Evolutionary conservation across 257 asterid genomes (phyloP), one percentile per base, ranked within the genome.

Genomic region (Euphrasia confusa): DNA sequence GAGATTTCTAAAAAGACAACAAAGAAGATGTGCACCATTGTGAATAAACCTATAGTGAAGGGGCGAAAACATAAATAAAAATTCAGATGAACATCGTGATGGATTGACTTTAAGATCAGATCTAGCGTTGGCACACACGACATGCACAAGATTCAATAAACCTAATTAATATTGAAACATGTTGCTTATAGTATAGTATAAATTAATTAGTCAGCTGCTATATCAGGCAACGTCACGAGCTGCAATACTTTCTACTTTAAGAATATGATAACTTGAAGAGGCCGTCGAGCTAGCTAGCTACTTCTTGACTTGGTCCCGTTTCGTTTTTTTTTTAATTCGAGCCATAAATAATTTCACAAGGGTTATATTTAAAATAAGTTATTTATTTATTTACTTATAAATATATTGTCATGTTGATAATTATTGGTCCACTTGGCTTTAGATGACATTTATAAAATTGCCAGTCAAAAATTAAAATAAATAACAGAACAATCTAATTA

Each of bases 191-290:
- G 10, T 44, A 44, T 44, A 44, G 11, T 45, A n/a, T n/a, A 45
- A 45, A 45, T 45, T 45, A 11, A 45, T 45, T 45, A n/a, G 52
- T 45, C 52, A 45, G 52, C 52, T 45, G 52, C 52, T 45, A 45
- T 11, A 45, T 11, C 52, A 45, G n/a, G n/a, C 52, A 0, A n/a
- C 2, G 52, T 15, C 52, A 45, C 52, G 52, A 45, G 3, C 7
- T 45, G 52, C 17, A 4, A 45, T 45, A 45, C 52, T 45, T 45
- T 45, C 52, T 10, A 45, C 52, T 45, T 11, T 2, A 12, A 11
- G 52, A 10, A 10, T 21, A 21, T 21, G 52, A 12, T 45, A n/a
- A 45, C 52, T 45, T 12, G 52, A 10, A n/a, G 6, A 45, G 52
- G 17, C 52, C 17, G 52, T 45, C 13, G 52, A n/a, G n/a, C n/a